Evolutionary conservation across 192 early-diverging fungal species (phyloP).

Genomic region (Backusella luteola): DNA sequence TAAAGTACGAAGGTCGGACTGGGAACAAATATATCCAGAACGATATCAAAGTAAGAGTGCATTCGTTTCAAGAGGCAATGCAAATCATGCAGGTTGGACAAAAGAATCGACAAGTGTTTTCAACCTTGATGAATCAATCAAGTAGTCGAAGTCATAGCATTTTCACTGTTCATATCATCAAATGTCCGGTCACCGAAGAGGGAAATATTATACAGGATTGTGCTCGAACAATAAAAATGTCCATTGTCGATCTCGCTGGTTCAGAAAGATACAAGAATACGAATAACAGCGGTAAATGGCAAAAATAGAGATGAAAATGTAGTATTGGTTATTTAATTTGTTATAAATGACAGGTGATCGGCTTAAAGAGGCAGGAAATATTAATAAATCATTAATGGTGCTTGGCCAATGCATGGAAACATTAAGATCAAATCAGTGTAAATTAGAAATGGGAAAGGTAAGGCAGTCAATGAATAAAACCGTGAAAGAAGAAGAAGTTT

Average conservation of each 20-base stretch:
- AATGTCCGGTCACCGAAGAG: conserved; percentile 42
- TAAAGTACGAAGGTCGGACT: conserved; percentile 39
- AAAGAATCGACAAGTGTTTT: conserved; percentile 55
- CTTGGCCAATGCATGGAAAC: conserved; percentile 75
- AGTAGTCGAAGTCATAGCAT: conserved; percentile 66
- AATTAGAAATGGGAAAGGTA: conserved; percentile 40
- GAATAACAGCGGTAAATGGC: conserved; percentile 32
- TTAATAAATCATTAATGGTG: conserved; percentile 69
- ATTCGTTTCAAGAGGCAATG: conserved; percentile 54
- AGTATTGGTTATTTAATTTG: not conserved
- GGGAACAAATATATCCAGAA: conserved; percentile 60
- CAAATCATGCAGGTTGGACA: conserved; percentile 57
- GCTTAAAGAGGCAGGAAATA: conserved; percentile 62
- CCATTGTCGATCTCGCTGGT: conserved; percentile 71
- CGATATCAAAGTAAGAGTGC: conserved; percentile 54
- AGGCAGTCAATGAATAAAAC: not conserved
- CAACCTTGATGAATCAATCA: conserved; percentile 52
- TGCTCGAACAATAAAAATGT: conserved; percentile 34
- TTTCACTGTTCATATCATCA: conserved; percentile 65
- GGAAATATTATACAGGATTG: conserved; percentile 36
- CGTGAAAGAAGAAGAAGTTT: not conserved
- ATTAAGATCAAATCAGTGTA: conserved; percentile 49
- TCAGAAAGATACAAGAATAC: conserved; percentile 63
- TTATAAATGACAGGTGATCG: conserved; percentile 41
- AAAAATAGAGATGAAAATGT: not conserved